phyloP scores from a whole-genome alignment of 2,329 filamentous ascomycete genomes.

The Penicillium freii region DNA sequence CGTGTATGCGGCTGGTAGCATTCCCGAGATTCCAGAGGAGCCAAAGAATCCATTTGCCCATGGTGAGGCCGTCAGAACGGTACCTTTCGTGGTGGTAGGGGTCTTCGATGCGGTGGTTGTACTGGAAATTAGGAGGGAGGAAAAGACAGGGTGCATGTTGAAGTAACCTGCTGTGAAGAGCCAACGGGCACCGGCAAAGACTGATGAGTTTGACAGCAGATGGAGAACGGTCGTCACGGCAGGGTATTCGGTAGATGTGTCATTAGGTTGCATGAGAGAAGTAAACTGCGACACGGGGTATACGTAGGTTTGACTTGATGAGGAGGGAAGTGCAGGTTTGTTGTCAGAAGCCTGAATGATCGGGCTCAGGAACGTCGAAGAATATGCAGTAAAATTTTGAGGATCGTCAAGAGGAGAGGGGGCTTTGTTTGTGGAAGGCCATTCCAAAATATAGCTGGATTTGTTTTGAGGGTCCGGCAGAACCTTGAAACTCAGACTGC shows the following conservation, averaged over 20 bases:
- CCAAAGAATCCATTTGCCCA: constrained; percentile 94
- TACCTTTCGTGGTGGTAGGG: constrained; percentile 56
- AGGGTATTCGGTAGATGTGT: constrained; percentile 85
- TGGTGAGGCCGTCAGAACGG: constrained; percentile 87
- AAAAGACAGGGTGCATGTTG: constrained; percentile 86
- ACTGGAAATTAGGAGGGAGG: constrained; percentile 73
- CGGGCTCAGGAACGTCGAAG: constrained; percentile 64
- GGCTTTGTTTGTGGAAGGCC: constrained; percentile 72
- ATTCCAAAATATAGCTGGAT: constrained; percentile 58
- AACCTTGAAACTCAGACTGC: constrained; percentile 78
- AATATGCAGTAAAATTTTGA: constrained; percentile 64
- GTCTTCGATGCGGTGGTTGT: constrained; percentile 43
- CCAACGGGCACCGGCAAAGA: constrained; percentile 73
- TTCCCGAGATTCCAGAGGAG: constrained; percentile 80
- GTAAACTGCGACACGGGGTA: constrained; percentile 89
- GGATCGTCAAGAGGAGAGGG: constrained; percentile 72
- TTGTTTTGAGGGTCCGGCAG: constrained; percentile 51
- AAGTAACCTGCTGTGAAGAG: constrained; percentile 98
- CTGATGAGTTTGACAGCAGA: constrained; percentile 59
- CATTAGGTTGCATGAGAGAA: constrained; percentile 68
- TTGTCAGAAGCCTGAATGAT: constrained; percentile 58
- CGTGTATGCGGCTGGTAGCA: constrained; percentile 89
- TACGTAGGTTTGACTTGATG: constrained; percentile 65
- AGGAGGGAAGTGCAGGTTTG: constrained; percentile 31
- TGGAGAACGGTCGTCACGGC: constrained; percentile 73